Percentiles rank a stretch among this genome's conserved stretches.
phyloP scores from a whole-genome alignment of 345 rosid genomes.

The Carallia brachiata region DNA sequence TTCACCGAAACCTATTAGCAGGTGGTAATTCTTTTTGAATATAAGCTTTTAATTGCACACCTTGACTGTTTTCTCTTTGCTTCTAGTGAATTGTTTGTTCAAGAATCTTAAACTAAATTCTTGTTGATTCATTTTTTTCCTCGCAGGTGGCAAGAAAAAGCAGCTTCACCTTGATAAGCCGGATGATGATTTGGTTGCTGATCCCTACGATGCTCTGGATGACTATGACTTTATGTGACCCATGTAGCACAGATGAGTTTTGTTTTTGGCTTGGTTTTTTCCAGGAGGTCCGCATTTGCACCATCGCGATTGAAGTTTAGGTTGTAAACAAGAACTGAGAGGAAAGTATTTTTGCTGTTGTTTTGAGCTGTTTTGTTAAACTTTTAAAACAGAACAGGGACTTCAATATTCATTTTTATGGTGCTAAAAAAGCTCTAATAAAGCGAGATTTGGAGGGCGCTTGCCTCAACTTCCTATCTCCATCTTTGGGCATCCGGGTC shows the following conservation, averaged over 20 bases:
- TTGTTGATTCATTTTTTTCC: neutral
- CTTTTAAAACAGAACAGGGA: neutral
- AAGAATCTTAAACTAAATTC: neutral
- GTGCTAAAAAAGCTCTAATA: conserved; percentile 2
- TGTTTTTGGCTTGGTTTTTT: conserved; percentile 8
- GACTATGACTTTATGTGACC: conserved; percentile 87
- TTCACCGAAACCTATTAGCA: too few species aligned
- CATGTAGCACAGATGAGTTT: conserved; percentile 3
- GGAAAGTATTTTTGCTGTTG: neutral
- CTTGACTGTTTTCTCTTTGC: too few species aligned
- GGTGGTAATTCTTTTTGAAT: too few species aligned
- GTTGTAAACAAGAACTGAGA: conserved; percentile 9
- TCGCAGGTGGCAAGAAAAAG: conserved; percentile 72
- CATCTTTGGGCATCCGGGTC: too few species aligned
- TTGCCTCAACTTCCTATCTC: too few species aligned
- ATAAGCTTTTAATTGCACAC: too few species aligned
- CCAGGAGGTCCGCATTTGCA: neutral
- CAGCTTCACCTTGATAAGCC: conserved; percentile 76
- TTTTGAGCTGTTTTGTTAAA: neutral
- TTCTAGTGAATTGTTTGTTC: too few species aligned
- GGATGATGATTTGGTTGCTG: conserved; percentile 59
- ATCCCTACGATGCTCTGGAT: conserved; percentile 53
- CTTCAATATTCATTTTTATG: neutral
- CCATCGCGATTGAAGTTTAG: conserved; percentile 6
- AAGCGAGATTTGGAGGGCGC: neutral